A percentile compares a stretch with the other conserved stretches of the same genome.
Evolutionary conservation across 2,329 filamentous ascomycete genomes (phyloP).

Genomic region (Cordyceps cateniannulata): DNA sequence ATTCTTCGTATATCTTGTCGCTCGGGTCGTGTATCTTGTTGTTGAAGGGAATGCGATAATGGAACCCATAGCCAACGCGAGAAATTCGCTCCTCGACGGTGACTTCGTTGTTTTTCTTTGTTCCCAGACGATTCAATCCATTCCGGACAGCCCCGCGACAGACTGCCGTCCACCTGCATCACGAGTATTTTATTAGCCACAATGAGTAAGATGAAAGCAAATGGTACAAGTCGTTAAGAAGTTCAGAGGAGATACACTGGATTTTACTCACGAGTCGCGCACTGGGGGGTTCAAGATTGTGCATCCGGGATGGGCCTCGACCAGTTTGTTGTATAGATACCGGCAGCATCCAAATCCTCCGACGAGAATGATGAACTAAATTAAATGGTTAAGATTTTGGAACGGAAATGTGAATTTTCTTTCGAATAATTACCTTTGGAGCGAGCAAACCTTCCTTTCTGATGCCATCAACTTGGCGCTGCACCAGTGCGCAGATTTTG

Average conservation of each 20-base stretch:
- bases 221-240: too few relatives aligned
- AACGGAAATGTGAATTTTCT: background rate
- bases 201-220: background rate
- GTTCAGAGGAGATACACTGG: too few relatives aligned
- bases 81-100: background rate
- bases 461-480: conserved; percentile 17
- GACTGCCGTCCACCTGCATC: conserved; percentile 28
- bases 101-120: background rate
- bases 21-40: too few relatives aligned
- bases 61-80: too few relatives aligned
- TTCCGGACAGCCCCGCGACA: conserved; percentile 27
- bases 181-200: too few relatives aligned
- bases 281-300: conserved; percentile 26
- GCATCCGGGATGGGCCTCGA: background rate
- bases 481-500: conserved; percentile 19
- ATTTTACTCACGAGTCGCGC: conserved; percentile 26
- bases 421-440: background rate
- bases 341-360: conserved; percentile 31
- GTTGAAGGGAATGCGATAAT: too few relatives aligned
- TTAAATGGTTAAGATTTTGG: background rate
- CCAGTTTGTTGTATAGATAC: conserved; percentile 22
- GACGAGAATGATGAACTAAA: conserved; percentile 31
- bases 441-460: background rate
- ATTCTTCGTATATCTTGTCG: too few relatives aligned
- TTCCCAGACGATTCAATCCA: background rate